Base-by-base conservation (phyloP, 345 rosid genomes). In the Melaleuca alternifolia region DNA sequence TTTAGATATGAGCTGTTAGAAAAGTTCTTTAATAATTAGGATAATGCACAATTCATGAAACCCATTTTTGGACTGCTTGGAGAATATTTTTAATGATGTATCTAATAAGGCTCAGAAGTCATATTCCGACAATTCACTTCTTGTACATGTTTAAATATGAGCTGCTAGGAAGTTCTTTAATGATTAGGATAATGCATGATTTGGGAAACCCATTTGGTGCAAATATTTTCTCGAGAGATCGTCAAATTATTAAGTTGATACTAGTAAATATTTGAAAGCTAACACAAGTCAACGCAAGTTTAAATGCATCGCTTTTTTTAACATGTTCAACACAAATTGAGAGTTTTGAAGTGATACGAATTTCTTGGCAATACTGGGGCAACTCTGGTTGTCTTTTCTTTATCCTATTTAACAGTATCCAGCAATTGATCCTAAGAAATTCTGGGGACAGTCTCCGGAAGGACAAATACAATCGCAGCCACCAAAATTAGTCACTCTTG, bases 61-160 rank as follows among this genome's bases (percentile, higher is more conserved):
- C 30, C 62, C 62, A 57, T 57, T 57, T 2, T n/a, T n/a, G n/a
- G n/a, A n/a, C n/a, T 71, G 98, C 98, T 89, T 96, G 95, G 28
- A 26, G 10, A 13, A 88, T 93, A 87, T 96, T 92, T 50, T 89
- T 91, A 41, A 41, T 4, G 4, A 41, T 41, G 88, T 92, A 96
- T 85, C 98, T 95, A 33, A 65, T 95, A 33, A 65, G 41, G 4
- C 4, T 4, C 41, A 41, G 41, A 41, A 41, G 41, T 41, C 4
- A 41, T 41, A 41, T 41, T 41, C 4, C 4, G 4, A 41, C 41
- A 41, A 41, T 41, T 41, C 4, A 41, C 41, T 41, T 33, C 23
- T 65, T 0, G 21, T 65, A 65, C 6, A 33, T 23, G 1, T 15
- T 18, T 65, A 65, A 21, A 62, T 6, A 65, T 30, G 77, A 65